Evolutionary conservation across 148 eudicot species (phyloP).

Genomic region (Camellia lanceoleosa): DNA sequence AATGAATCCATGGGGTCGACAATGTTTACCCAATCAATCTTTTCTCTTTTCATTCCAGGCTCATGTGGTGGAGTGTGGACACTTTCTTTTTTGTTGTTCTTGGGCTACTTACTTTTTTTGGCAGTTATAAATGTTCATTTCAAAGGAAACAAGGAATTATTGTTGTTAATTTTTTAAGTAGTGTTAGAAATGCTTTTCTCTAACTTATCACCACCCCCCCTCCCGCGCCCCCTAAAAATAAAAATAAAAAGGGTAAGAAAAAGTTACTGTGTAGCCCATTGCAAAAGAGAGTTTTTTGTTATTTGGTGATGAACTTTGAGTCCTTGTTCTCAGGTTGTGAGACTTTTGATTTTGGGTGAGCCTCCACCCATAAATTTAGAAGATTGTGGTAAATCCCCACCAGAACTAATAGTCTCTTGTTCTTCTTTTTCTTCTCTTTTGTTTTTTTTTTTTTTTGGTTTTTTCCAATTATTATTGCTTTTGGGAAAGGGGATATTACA

Average conservation of each 20-base stretch:
- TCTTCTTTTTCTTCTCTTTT: background rate
- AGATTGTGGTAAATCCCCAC: background rate
- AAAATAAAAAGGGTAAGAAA: too few species aligned
- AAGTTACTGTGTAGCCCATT: background rate
- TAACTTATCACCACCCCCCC: background rate
- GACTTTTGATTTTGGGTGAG: background rate
- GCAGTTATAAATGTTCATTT: background rate
- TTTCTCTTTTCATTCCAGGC: too few species aligned
- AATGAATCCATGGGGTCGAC: too few species aligned
- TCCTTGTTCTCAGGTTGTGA: background rate
- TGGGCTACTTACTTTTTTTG: too few species aligned
- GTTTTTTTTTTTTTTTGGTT: too few species aligned
- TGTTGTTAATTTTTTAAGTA: background rate
- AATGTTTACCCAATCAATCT: too few species aligned
- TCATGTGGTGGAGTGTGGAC: background rate
- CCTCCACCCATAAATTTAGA: background rate
- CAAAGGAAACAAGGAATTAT: background rate
- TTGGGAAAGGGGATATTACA: background rate
- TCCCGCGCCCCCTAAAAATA: too few species aligned
- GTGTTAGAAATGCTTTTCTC: background rate
- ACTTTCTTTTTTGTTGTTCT: too few species aligned
- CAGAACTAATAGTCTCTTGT: background rate
- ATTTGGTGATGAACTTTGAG: background rate
- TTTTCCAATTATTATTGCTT: background rate
- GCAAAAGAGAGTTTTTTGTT: background rate